A percentile compares a stretch with the other conserved stretches of the same genome.
Evolutionary conservation across 106 monocot genomes (phyloP).

Genomic region (Dendrobium huoshanense): DNA sequence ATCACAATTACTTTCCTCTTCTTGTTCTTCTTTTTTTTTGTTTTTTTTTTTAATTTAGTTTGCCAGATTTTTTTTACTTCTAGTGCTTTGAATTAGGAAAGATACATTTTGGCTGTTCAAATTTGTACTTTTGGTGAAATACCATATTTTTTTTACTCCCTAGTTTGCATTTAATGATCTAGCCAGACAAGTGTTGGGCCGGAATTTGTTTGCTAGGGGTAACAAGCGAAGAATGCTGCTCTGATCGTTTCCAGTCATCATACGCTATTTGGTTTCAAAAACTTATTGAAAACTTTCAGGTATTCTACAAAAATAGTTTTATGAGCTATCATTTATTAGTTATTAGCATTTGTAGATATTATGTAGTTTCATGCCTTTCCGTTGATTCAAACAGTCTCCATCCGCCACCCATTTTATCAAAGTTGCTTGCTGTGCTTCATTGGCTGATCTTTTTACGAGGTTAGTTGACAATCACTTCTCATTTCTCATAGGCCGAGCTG

Average conservation of each 20-base stretch:
- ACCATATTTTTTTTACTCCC: not conserved
- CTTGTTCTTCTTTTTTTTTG: no score
- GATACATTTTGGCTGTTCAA: not conserved
- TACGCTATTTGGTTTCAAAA: constrained; percentile 76
- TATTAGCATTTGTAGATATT: not conserved
- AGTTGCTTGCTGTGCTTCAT: constrained; percentile 63
- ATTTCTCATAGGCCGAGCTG: no score
- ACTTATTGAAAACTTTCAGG: constrained; percentile 64
- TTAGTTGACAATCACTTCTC: constrained; percentile 14
- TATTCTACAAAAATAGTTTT: not conserved
- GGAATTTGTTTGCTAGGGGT: constrained; percentile 75
- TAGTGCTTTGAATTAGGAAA: not conserved
- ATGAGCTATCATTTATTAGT: not conserved
- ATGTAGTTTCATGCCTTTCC: not conserved
- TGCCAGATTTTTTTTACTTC: not conserved
- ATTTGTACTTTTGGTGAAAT: no score
- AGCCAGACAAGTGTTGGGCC: constrained; percentile 81
- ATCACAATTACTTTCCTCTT: no score
- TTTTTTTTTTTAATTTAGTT: not conserved
- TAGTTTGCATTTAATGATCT: constrained; percentile 13
- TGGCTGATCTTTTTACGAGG: constrained; percentile 83
- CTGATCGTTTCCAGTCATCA: constrained; percentile 51
- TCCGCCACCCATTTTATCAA: constrained; percentile 45
- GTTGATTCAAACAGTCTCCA: constrained; percentile 37
- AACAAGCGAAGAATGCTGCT: constrained; percentile 58